phyloP scores from a whole-genome alignment of 495 filamentous ascomycete species.

The Chaetomium tenue region DNA sequence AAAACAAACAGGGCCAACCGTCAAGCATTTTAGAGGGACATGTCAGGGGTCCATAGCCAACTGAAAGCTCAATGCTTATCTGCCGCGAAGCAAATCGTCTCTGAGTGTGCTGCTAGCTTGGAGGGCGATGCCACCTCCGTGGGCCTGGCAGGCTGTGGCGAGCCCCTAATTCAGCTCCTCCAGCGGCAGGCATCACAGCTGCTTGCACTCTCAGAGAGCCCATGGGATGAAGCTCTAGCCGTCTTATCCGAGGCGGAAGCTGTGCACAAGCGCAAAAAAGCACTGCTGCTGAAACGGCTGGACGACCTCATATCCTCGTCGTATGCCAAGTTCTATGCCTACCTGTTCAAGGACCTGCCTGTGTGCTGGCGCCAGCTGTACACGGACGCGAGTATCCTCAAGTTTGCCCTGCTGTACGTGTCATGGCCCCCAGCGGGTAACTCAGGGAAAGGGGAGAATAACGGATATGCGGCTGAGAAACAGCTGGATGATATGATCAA shows the following conservation, averaged over 20 bases:
- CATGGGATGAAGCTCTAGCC: neutral
- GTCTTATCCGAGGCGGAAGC: neutral
- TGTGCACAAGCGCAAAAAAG: neutral
- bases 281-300: conserved; percentile 36
- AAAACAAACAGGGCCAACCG: neutral
- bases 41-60: neutral
- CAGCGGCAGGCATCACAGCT: conserved; percentile 38
- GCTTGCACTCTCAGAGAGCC: conserved; percentile 17
- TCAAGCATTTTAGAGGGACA: neutral
- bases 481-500: conserved; percentile 52
- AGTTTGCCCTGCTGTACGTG: conserved; percentile 48
- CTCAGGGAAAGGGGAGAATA: neutral
- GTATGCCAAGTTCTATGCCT: conserved; percentile 67
- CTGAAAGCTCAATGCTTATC: conserved; percentile 22
- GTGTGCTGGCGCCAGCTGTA: conserved; percentile 73
- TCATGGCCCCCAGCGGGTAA: neutral
- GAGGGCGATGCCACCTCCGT: neutral
- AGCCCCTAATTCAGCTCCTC: conserved; percentile 40
- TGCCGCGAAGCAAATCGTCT: conserved; percentile 28
- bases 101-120: conserved; percentile 32
- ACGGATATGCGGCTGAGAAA: neutral
- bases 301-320: conserved; percentile 47
- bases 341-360: conserved; percentile 72
- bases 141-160: conserved; percentile 37
- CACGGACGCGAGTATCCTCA: conserved; percentile 71